A percentile compares a stretch with the other conserved stretches of the same genome.
phyloP scores from a whole-genome alignment of 2,329 filamentous ascomycete species.

The Fusarium dimerum region DNA sequence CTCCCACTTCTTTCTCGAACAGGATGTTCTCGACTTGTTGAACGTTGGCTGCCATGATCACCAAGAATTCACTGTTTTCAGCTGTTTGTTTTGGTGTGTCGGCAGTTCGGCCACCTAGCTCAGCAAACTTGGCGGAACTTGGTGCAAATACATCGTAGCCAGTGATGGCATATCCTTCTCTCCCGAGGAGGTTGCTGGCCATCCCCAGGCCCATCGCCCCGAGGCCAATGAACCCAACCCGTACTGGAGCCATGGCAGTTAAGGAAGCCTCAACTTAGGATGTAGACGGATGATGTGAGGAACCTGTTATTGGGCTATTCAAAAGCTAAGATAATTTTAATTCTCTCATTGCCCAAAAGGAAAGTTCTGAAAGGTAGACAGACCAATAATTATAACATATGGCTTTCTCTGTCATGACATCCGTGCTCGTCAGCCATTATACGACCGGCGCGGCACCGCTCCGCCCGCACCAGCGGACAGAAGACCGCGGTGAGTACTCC shows the following conservation, averaged over 20 bases:
- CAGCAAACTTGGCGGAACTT: conserved; percentile 1
- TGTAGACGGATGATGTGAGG: background rate
- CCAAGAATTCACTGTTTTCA: background rate
- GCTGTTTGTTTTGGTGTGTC: background rate
- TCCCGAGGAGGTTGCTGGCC: conserved; percentile 4
- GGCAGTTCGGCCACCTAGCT: background rate
- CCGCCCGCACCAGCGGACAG: background rate
- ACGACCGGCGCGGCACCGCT: background rate
- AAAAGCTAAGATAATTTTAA: too few species aligned
- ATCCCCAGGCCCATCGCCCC: conserved; percentile 7
- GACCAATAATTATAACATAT: background rate
- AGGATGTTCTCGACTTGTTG: conserved; percentile 4
- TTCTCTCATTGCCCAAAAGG: background rate
- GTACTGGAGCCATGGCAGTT: background rate
- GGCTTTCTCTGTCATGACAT: background rate
- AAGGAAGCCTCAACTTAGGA: background rate
- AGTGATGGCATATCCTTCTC: background rate
- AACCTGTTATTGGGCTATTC: too few species aligned
- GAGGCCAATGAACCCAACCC: conserved; percentile 11
- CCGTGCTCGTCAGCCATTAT: background rate
- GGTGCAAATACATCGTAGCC: conserved; percentile 4
- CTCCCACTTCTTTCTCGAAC: background rate
- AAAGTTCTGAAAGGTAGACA: background rate
- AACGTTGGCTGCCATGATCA: conserved; percentile 5
- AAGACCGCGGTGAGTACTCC: background rate